Evolutionary conservation across 2,329 filamentous ascomycete species (phyloP).

Genomic region (Didymella lethalis): DNA sequence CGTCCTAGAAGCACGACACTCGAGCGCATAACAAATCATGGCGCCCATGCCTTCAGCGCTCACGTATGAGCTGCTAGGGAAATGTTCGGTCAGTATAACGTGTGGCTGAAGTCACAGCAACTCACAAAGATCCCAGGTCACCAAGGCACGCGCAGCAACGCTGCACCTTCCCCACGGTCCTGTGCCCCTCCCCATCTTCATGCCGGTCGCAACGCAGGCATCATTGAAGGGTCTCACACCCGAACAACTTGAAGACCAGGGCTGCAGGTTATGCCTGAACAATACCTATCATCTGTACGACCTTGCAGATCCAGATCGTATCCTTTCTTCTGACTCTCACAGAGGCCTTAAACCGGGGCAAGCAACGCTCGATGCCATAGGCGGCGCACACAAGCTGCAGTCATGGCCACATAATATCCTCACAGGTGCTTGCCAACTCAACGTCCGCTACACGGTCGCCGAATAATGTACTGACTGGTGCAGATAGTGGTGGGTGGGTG

Average conservation of each 20-base stretch:
- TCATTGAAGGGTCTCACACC: slow-evolving; percentile 94
- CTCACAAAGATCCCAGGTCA: slow-evolving; percentile 68
- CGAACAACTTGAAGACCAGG: slow-evolving; percentile 86
- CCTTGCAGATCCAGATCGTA: too few species aligned
- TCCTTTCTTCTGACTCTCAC: slow-evolving; percentile 29
- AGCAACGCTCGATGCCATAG: slow-evolving; percentile 82
- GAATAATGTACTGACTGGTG: slow-evolving; percentile 37
- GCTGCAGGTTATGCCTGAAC: slow-evolving; percentile 91
- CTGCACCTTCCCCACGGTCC: slow-evolving; percentile 90
- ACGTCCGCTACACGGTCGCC: neutral
- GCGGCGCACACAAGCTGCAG: slow-evolving; percentile 92
- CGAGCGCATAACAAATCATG: slow-evolving; percentile 33
- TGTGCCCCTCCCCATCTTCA: slow-evolving; percentile 91
- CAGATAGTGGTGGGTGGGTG: slow-evolving; percentile 58
- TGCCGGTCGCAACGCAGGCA: slow-evolving; percentile 97
- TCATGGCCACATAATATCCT: slow-evolving; percentile 96
- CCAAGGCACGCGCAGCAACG: slow-evolving; percentile 88
- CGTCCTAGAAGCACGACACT: neutral
- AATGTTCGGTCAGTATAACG: slow-evolving; percentile 44
- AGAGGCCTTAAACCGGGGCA: slow-evolving; percentile 91
- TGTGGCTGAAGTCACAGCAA: too few species aligned
- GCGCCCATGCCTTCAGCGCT: slow-evolving; percentile 50
- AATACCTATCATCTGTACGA: slow-evolving; percentile 89
- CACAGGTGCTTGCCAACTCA: slow-evolving; percentile 61
- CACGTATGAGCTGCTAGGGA: slow-evolving; percentile 49